phyloP scores from a whole-genome alignment of 2,329 filamentous ascomycete species.

The Lachnellula suecica region DNA sequence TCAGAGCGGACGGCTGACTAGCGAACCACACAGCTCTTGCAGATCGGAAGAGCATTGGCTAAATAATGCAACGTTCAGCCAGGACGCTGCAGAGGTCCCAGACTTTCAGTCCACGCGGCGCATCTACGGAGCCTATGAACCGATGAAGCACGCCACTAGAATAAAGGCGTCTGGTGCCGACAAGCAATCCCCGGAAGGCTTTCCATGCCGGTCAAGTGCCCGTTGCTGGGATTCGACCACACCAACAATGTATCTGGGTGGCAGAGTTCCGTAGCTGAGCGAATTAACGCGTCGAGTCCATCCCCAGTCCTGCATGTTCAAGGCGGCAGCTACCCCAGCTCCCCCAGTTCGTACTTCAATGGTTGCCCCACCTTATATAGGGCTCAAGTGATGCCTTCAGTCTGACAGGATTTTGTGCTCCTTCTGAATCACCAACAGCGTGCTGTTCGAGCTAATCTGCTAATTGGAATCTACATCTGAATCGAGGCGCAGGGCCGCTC shows the following conservation, averaged over 20 bases:
- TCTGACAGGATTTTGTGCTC: neutral
- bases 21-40: slow-evolving; percentile 4
- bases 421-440: neutral
- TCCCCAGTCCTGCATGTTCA: no score
- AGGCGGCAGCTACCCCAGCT: slow-evolving; percentile 1
- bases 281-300: neutral
- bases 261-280: neutral
- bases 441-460: neutral
- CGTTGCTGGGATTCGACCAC: neutral
- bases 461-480: neutral
- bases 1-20: neutral
- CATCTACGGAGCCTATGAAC: neutral
- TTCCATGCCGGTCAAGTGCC: neutral
- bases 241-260: neutral
- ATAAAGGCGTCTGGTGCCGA: no score
- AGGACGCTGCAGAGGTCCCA: slow-evolving; percentile 5
- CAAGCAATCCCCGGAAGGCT: no score
- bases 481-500: slow-evolving; percentile 1
- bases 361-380: slow-evolving; percentile 1
- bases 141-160: neutral
- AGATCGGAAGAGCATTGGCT: slow-evolving; percentile 4
- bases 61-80: neutral
- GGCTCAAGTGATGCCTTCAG: neutral
- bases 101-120: neutral
- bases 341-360: neutral